phyloP scores from a whole-genome alignment of 495 filamentous ascomycete species.

The Aspergillus campestris region DNA sequence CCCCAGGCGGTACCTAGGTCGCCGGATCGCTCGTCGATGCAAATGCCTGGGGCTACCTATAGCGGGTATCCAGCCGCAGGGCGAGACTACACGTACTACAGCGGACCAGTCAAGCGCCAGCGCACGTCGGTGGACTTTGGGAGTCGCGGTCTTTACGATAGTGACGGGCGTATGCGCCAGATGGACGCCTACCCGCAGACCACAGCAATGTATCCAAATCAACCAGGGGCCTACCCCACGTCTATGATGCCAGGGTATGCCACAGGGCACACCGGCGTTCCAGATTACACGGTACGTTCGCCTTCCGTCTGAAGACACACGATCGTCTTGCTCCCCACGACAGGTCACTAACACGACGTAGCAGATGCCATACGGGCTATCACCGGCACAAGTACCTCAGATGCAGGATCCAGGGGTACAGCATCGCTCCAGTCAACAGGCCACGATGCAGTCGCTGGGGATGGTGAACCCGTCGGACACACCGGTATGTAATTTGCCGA shows the following conservation, averaged over 20 bases:
- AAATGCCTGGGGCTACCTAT: slow-evolving; percentile 26
- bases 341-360: slow-evolving; percentile 10
- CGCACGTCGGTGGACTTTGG: slow-evolving; percentile 40
- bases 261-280: slow-evolving; percentile 29
- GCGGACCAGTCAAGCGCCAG: slow-evolving; percentile 31
- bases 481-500: slow-evolving; percentile 32
- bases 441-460: slow-evolving; percentile 34
- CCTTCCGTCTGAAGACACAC: slow-evolving; percentile 5
- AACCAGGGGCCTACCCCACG: slow-evolving; percentile 29
- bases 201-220: slow-evolving; percentile 29
- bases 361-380: slow-evolving; percentile 31
- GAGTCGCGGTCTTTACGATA: slow-evolving; percentile 31
- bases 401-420: slow-evolving; percentile 33
- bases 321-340: slow-evolving; percentile 5
- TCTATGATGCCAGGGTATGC: slow-evolving; percentile 31
- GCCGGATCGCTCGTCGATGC: slow-evolving; percentile 35
- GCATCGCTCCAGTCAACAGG: slow-evolving; percentile 30
- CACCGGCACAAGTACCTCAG: slow-evolving; percentile 26
- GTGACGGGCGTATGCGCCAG: slow-evolving; percentile 33
- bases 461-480: slow-evolving; percentile 36
- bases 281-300: slow-evolving; percentile 37
- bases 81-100: slow-evolving; percentile 33
- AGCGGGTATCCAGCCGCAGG: slow-evolving; percentile 27
- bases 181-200: slow-evolving; percentile 35
- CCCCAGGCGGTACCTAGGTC: slow-evolving; percentile 30